Percentiles rank a stretch among this genome's conserved stretches.
These are phyloP conservation scores for Suhomyces pyralidae DNA, from an alignment of 805 yeast genomes.

Conservation along the genomic window DNA sequence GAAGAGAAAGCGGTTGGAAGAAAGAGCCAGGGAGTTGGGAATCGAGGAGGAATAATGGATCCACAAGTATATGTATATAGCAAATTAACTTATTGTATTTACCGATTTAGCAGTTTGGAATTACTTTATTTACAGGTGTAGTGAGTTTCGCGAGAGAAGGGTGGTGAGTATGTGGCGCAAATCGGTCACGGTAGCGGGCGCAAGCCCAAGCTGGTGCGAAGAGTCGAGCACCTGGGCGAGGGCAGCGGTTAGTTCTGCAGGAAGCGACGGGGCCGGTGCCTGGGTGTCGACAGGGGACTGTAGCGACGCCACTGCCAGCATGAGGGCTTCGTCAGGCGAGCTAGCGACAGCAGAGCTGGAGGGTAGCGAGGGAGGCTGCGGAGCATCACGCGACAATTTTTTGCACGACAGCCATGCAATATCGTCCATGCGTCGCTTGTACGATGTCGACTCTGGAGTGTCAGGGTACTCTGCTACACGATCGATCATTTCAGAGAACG, in stretches of 20 bases:
- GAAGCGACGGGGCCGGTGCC: background rate
- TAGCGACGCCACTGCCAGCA: background rate
- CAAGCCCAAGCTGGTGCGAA: background rate
- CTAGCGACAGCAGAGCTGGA: background rate
- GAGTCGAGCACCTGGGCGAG: background rate
- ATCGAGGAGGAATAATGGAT: slow-evolving; percentile 37
- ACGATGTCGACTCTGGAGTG: background rate
- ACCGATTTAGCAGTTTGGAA: too few relatives aligned
- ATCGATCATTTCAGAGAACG: background rate
- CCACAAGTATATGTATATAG: too few relatives aligned
- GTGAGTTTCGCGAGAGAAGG: background rate
- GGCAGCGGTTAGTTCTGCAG: background rate
- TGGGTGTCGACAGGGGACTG: background rate
- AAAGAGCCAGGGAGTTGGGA: slow-evolving; percentile 67
- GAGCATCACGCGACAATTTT: background rate
- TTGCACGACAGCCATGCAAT: background rate
- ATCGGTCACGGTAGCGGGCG: background rate
- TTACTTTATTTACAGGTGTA: background rate
- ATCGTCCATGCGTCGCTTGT: background rate
- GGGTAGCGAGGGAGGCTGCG: background rate
- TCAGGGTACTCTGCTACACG: background rate
- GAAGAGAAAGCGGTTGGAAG: slow-evolving; percentile 71
- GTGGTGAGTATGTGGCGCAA: background rate
- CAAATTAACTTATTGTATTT: too few relatives aligned
- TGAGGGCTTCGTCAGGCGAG: background rate